A percentile compares a stretch with the other conserved stretches of the same genome.
Conservation (phyloP, 1,139 yeast genomes). For the Lodderomyces metapsilosis region DNA sequence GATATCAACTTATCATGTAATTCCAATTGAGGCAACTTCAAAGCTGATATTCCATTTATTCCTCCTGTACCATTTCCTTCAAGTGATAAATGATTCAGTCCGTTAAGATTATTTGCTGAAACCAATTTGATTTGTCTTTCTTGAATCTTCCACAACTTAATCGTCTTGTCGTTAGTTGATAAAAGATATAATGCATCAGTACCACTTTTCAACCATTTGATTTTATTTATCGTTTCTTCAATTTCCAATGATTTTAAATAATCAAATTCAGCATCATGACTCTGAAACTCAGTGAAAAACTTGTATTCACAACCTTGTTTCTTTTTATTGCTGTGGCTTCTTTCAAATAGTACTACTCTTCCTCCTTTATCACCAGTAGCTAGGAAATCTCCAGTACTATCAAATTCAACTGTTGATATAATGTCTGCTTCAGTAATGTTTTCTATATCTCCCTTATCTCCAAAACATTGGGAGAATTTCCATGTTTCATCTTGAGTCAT, state of each 20-base stretch:
- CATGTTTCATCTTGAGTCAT: slow-evolving; percentile 38
- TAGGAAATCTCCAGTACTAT: slow-evolving; percentile 87
- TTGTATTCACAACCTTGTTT: slow-evolving; percentile 80
- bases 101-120: slow-evolving; percentile 79
- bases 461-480: slow-evolving; percentile 91
- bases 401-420: slow-evolving; percentile 95
- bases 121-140: slow-evolving; percentile 92
- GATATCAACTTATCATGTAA: slow-evolving; percentile 93
- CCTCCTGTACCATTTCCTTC: slow-evolving; percentile 4
- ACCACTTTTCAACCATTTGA: slow-evolving; percentile 90
- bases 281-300: slow-evolving; percentile 95
- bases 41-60: slow-evolving; percentile 25
- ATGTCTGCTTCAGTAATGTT: slow-evolving; percentile 97
- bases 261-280: slow-evolving; percentile 98
- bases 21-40: slow-evolving; percentile 83
- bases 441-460: slow-evolving; percentile 96
- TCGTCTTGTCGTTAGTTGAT: slow-evolving; percentile 95
- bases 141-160: slow-evolving; percentile 93
- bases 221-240: slow-evolving; percentile 96
- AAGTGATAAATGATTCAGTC: slow-evolving; percentile 25
- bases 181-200: slow-evolving; percentile 86
- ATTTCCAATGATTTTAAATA: slow-evolving; percentile 93
- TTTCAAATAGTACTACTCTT: slow-evolving; percentile 90
- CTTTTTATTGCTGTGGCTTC: slow-evolving; percentile 74
- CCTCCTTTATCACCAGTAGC: slow-evolving; percentile 99